A percentile compares a stretch with the other conserved stretches of the same genome.
These are phyloP conservation scores for Vitrella brassicaformis DNA, from an alignment of 73 alveolate species.

Conservation along the genomic window DNA sequence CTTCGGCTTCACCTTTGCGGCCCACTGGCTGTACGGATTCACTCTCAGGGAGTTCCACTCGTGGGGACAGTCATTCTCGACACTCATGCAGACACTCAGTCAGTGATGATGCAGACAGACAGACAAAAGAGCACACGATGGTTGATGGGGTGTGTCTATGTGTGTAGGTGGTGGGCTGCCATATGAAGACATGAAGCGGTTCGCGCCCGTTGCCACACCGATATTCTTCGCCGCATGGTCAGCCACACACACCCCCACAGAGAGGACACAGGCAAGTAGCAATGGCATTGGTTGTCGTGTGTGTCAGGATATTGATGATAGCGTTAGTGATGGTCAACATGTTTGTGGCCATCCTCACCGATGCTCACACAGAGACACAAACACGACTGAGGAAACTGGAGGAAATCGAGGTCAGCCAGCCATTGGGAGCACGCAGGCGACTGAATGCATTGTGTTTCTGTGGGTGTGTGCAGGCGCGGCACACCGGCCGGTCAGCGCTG, in stretches of 20 bases:
- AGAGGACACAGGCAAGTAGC: too few species aligned
- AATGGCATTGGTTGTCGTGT: not conserved
- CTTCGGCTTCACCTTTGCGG: slow-evolving; percentile 1
- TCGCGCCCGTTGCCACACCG: not conserved
- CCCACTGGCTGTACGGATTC: not conserved
- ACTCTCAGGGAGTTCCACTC: not conserved
- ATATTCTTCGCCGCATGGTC: not conserved
- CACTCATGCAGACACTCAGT: not conserved
- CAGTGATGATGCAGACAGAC: not conserved
- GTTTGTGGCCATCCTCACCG: slow-evolving; percentile 2
- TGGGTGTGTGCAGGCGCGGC: too few species aligned
- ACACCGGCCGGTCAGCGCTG: too few species aligned
- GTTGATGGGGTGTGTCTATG: not conserved
- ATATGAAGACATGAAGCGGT: not conserved
- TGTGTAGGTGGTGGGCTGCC: not conserved
- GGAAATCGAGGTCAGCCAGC: too few species aligned
- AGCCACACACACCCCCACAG: too few species aligned
- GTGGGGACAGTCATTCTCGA: not conserved
- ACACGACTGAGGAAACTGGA: too few species aligned
- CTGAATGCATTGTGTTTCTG: too few species aligned
- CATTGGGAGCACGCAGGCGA: too few species aligned
- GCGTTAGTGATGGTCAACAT: not conserved
- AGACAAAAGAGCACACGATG: not conserved
- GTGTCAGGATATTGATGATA: not conserved
- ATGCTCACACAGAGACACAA: not conserved